Base-by-base conservation (phyloP, 768 basidiomycete genomes). In the Leccinum subgranulosum region DNA sequence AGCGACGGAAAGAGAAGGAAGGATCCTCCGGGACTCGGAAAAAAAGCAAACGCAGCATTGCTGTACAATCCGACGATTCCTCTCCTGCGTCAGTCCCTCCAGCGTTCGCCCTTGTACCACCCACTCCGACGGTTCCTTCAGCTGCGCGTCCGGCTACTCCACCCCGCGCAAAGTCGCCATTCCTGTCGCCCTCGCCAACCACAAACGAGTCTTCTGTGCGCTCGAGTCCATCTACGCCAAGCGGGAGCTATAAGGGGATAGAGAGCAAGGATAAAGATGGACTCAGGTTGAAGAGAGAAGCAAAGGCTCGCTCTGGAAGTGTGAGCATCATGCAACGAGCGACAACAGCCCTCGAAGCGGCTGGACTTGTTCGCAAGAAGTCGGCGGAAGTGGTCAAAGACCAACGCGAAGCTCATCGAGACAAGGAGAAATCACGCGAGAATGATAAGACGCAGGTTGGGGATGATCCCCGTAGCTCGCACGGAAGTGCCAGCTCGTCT, bases 321-420 rank as follows among this genome's bases (percentile, higher is more conserved):
- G 91, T 98, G 52, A 94, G 88, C 66, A 97, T 98, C 71, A 91
- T 98, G 82, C 95, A 98, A 65, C 85, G 94, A 25, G 94, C 93
- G 0, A 95, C 94, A 2, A 96, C 93, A 1, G 92, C 90, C 1
- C 79, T 94, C 25, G 91, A 92, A 69, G 92, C 90, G 10, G 89
- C 88, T 12, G 89, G 92, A 3, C 73, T 95, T 10, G 89, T 93
- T 49, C 76, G 87, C 58, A 93, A 94, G 75, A 93, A 90, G 73
- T 89, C 87, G 4, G 74, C 82, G 0, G 92, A 94, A 68, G 87
- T 76, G 6, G 83, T 92, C 10, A 79, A 78, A 58, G 87, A 87
- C 43, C 84, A 86, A 48, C 80, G 77, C 51, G 83, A 86, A 57
- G 74, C 69, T 51, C 74, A 75, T 36, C 71, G 74, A 60, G 69